Evolutionary conservation across 2,329 filamentous ascomycete species (phyloP), one percentile per base, ranked within the genome.

Genomic region (Knoxdaviesia capensis): DNA sequence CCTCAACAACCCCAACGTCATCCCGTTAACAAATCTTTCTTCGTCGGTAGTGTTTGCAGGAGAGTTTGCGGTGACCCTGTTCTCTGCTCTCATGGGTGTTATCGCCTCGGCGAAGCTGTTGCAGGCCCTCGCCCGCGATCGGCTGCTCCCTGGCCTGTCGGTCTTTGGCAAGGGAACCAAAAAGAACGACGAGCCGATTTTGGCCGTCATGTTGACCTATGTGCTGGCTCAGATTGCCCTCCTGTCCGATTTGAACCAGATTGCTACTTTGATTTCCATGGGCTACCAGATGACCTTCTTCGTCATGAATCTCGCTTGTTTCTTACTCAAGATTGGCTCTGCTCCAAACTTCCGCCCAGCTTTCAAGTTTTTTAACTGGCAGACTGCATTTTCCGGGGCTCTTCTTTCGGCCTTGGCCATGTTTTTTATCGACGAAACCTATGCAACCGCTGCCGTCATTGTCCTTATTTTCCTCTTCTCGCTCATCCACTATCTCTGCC

Each of bases 231-330:
- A 93, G 53, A 48, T 87, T 31, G 83, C 83, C 0, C 78, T 92
- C 58, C 69, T 93, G 41, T 80, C 81, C 38, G 76, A 92, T 52
- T 71, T 93, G 49, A 90, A 93, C 54, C 80, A 84, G 53, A 92
- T 93, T 50, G 85, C 85, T 5, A 88, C 83, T 0, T 76, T 92
- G 44, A 84, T 92, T 38, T 88, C 85, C 2, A 92, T 92, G 81
- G 81, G 82, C 10, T 92, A 90, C 54, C 73, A 90, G 67, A 88
- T 92, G 79, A 93, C 85, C 0, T 93, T 92, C 52, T 71, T 92
- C 41, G 81, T 88, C 36, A 90, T 83, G 58, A 92, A 93, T 48
- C 59, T 92, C 6, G 85, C 85, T 6, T 92, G 84, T 50, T 92
- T 93, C 51, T 62, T 92, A 1, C 66, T 93, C 43, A 88, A 88